Conservation (phyloP, 192 early-diverging fungal genomes). For the Gigaspora rosea region DNA sequence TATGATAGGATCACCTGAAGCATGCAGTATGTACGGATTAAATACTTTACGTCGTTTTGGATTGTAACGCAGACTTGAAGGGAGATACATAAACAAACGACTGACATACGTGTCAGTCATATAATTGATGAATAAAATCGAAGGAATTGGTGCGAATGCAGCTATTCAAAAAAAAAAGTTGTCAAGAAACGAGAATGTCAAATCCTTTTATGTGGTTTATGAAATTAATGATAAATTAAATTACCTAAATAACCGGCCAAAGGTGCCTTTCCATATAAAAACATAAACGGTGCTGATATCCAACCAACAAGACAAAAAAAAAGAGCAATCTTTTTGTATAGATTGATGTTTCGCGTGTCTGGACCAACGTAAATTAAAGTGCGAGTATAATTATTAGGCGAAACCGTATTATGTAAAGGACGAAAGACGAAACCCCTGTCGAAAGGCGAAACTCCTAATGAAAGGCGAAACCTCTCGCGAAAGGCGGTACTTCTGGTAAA, state of each 20-base stretch:
- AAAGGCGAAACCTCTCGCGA: too few relatives aligned
- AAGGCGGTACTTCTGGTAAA: too few relatives aligned
- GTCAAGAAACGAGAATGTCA: background rate
- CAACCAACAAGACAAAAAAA: constrained; percentile 10
- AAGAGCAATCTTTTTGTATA: constrained; percentile 13
- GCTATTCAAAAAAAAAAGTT: background rate
- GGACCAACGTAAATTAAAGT: constrained; percentile 12
- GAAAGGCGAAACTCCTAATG: too few relatives aligned
- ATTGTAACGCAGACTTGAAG: background rate
- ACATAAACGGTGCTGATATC: background rate
- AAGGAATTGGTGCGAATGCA: background rate
- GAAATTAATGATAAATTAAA: background rate
- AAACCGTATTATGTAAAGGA: too few relatives aligned
- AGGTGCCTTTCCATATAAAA: constrained; percentile 19
- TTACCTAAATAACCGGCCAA: background rate
- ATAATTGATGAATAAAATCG: constrained; percentile 18
- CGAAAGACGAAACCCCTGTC: too few relatives aligned
- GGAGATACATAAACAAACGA: constrained; percentile 9
- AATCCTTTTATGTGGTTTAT: background rate
- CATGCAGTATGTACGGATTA: background rate
- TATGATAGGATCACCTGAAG: background rate
- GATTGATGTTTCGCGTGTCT: background rate
- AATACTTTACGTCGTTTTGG: background rate
- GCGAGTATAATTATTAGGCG: background rate
- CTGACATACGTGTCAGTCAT: constrained; percentile 15